Evolutionary conservation across 305 asterid genomes (phyloP).

Genomic region (Fraxinus albicans): DNA sequence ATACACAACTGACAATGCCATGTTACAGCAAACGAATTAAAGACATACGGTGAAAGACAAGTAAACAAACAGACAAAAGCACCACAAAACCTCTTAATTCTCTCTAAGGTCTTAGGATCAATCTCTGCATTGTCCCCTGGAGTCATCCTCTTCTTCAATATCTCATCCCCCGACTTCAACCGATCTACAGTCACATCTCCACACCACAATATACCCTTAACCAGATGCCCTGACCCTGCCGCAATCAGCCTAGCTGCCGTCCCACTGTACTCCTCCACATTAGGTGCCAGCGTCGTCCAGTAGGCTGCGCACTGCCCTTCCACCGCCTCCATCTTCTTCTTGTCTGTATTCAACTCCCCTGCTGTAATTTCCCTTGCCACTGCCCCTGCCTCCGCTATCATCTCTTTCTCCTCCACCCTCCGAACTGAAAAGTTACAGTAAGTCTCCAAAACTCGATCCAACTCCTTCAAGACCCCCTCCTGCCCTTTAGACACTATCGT

Average conservation of each 20-base stretch:
- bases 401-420: constrained; percentile 57
- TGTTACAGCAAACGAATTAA: constrained; percentile 4
- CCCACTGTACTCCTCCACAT: constrained; percentile 95
- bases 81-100: constrained; percentile 69
- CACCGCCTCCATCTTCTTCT: constrained; percentile 63
- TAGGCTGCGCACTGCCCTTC: constrained; percentile 86
- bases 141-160: constrained; percentile 64
- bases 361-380: constrained; percentile 50
- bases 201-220: constrained; percentile 92
- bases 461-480: constrained; percentile 51
- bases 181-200: constrained; percentile 88
- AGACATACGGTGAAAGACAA: background rate
- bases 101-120: constrained; percentile 69
- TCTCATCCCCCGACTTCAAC: constrained; percentile 76
- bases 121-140: constrained; percentile 56
- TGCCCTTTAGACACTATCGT: constrained; percentile 75
- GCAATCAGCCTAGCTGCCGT: constrained; percentile 81
- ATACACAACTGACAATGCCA: constrained; percentile 8
- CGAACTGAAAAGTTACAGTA: constrained; percentile 65
- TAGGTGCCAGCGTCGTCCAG: constrained; percentile 95
- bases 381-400: constrained; percentile 43
- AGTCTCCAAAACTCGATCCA: constrained; percentile 59
- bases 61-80: constrained; percentile 1
- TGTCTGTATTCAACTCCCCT: constrained; percentile 50
- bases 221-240: constrained; percentile 85